phyloP scores from a whole-genome alignment of 2,329 filamentous ascomycete genomes.

The Helminthosporium solani region DNA sequence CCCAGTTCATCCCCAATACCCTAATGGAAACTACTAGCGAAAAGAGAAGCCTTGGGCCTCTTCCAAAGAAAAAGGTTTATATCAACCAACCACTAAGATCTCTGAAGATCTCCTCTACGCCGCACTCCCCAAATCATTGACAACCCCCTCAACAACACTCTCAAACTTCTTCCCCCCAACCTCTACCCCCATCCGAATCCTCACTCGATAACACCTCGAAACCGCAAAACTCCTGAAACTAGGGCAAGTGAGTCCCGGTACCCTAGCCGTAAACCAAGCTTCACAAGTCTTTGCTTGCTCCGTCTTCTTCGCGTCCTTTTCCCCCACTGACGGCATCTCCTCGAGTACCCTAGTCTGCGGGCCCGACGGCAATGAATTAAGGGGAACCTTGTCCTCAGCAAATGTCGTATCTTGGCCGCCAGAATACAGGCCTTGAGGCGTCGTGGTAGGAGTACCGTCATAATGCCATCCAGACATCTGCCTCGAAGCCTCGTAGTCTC shows the following conservation, averaged over 20 bases:
- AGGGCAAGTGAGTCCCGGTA: constrained; percentile 23
- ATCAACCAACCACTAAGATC: too few relatives aligned
- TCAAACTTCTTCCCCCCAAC: constrained; percentile 25
- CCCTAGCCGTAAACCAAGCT: constrained; percentile 20
- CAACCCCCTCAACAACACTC: constrained; percentile 14
- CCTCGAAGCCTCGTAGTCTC: constrained; percentile 12
- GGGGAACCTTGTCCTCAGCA: constrained; percentile 13
- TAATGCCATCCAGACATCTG: constrained; percentile 4
- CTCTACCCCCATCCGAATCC: constrained; percentile 16
- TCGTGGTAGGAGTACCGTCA: neutral
- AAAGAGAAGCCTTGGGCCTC: too few relatives aligned
- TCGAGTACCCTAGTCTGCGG: constrained; percentile 11
- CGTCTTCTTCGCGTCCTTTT: constrained; percentile 9
- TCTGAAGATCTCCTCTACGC: too few relatives aligned
- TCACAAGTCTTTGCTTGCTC: constrained; percentile 15
- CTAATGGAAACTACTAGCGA: too few relatives aligned
- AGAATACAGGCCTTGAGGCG: neutral
- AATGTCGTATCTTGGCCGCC: constrained; percentile 4
- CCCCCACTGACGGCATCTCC: constrained; percentile 6
- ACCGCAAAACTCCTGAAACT: constrained; percentile 29
- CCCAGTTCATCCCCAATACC: too few relatives aligned
- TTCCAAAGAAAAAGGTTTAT: too few relatives aligned
- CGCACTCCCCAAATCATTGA: constrained; percentile 12
- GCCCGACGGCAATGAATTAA: constrained; percentile 21
- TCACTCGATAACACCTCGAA: constrained; percentile 21